phyloP scores from a whole-genome alignment of 176 grass and related monocot species.

The Cenchrus americanus region DNA sequence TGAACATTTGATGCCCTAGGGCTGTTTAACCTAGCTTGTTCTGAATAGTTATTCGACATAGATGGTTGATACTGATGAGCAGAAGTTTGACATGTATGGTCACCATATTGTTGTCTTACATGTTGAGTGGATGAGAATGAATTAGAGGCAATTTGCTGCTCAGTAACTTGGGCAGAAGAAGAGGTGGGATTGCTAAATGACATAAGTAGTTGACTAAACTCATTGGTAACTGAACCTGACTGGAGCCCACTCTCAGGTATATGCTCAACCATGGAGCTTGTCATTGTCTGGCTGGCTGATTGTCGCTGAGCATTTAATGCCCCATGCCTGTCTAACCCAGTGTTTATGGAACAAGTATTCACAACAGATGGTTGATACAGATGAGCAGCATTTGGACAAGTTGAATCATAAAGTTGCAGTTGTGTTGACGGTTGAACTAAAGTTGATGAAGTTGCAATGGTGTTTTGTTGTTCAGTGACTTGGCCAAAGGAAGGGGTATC shows the following conservation, averaged over 20 bases:
- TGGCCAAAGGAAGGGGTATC: conserved; percentile 23
- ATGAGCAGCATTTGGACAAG: conserved; percentile 21
- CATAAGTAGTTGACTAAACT: conserved; percentile 4
- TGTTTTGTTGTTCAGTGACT: conserved; percentile 31
- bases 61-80: conserved; percentile 22
- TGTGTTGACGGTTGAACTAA: conserved; percentile 18
- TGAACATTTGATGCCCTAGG: conserved; percentile 32
- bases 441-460: neutral
- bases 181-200: neutral
- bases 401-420: conserved; percentile 8
- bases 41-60: conserved; percentile 22
- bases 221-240: neutral
- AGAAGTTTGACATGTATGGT: conserved; percentile 23
- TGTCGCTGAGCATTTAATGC: conserved; percentile 35
- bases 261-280: conserved; percentile 12
- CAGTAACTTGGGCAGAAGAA: conserved; percentile 14
- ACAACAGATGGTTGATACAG: conserved; percentile 8
- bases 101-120: conserved; percentile 18
- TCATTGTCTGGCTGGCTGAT: conserved; percentile 17
- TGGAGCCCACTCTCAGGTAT: conserved; percentile 31
- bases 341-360: conserved; percentile 39
- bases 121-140: conserved; percentile 8
- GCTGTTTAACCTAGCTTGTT: conserved; percentile 28
- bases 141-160: conserved; percentile 17
- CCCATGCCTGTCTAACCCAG: conserved; percentile 5